A percentile compares a stretch with the other conserved stretches of the same genome.
phyloP scores from a whole-genome alignment of 176 grass and related monocot genomes.

The Cenchrus fungigraminus region DNA sequence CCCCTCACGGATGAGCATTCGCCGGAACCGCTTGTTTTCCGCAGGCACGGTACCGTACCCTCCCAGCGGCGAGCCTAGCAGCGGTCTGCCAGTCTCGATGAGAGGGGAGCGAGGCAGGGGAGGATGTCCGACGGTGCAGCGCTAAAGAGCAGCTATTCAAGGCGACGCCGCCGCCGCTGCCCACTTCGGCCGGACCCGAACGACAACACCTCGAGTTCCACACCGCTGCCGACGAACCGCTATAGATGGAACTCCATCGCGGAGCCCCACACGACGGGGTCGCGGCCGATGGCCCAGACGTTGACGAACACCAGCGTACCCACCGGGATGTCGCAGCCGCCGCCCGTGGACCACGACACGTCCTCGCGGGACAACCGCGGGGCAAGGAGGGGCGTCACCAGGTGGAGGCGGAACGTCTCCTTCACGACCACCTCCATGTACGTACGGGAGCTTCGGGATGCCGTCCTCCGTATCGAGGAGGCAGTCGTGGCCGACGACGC shows the following conservation, averaged over 20 bases:
- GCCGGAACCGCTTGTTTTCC: no score
- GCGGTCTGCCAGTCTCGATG: no score
- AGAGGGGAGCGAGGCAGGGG: no score
- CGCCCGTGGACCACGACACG: conserved; percentile 17
- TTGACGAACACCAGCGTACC: conserved; percentile 49
- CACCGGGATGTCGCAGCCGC: conserved; percentile 35
- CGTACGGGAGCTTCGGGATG: conserved; percentile 27
- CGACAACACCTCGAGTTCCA: conserved; percentile 54
- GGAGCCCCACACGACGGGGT: conserved; percentile 49
- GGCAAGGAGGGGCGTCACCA: conserved; percentile 21
- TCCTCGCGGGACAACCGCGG: conserved; percentile 23
- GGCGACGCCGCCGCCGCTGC: no score
- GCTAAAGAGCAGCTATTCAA: no score
- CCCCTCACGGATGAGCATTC: no score
- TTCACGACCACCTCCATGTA: conserved; percentile 57
- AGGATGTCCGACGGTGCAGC: no score
- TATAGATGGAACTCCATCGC: conserved; percentile 55
- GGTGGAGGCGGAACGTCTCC: conserved; percentile 66
- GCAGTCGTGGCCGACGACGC: conserved; percentile 39
- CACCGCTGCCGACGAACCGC: conserved; percentile 39
- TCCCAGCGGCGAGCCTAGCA: no score
- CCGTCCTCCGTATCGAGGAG: conserved; percentile 52
- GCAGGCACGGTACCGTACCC: no score
- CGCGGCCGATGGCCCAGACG: conserved; percentile 56
- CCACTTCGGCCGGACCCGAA: conserved; percentile 42